Percentiles rank a stretch among this genome's conserved stretches.
Evolutionary conservation across 139 green algal species (phyloP).

Genomic region (Chlamydomonas asymmetrica): DNA sequence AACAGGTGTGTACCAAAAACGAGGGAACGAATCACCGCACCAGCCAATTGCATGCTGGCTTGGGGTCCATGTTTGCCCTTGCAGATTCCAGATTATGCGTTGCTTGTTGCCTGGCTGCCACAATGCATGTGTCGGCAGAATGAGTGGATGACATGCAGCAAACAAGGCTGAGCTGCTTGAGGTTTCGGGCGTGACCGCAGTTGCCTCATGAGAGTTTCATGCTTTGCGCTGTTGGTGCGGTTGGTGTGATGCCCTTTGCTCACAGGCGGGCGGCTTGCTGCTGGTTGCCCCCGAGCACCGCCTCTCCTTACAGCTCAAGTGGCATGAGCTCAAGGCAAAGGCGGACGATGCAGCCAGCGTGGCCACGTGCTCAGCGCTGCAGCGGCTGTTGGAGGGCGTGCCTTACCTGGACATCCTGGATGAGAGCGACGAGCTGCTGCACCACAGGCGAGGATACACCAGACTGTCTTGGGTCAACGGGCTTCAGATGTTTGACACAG

Average conservation of each 20-base stretch:
- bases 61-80: no score
- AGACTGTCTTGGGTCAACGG: no score
- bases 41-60: no score
- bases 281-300: constrained; percentile 57
- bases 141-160: no score
- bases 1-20: constrained; percentile 19
- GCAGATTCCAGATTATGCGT: no score
- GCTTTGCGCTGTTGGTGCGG: background rate
- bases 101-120: no score
- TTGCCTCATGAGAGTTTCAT: background rate
- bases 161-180: no score
- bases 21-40: background rate
- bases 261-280: constrained; percentile 51
- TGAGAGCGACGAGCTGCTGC: constrained; percentile 67
- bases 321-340: constrained; percentile 38
- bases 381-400: constrained; percentile 14
- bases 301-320: constrained; percentile 58
- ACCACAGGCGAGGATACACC: no score
- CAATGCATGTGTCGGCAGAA: background rate
- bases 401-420: constrained; percentile 62
- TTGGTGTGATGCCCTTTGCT: background rate
- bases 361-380: constrained; percentile 21
- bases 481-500: no score
- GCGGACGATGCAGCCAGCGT: background rate
- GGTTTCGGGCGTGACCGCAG: background rate